These are phyloP conservation scores for Microstroma glucosiphilum DNA, from an alignment of 1,284 basidiomycete genomes.

Conservation along the genomic window DNA sequence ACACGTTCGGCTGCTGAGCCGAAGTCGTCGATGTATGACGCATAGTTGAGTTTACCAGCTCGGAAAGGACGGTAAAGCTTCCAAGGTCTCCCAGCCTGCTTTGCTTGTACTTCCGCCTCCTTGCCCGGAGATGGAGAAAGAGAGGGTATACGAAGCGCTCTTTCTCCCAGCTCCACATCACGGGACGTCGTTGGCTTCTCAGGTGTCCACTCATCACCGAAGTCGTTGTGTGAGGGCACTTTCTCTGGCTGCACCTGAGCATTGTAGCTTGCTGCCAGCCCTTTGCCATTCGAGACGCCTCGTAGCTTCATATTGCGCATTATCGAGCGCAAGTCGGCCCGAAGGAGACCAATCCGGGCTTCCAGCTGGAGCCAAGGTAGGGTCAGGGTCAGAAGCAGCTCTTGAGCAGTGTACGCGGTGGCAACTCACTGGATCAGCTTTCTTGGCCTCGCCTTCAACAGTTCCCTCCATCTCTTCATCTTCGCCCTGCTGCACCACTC, in stretches of 20 bases:
- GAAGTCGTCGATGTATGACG: slow-evolving; percentile 37
- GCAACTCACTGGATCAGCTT: slow-evolving; percentile 10
- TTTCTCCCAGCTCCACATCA: slow-evolving; percentile 40
- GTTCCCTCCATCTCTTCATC: no score
- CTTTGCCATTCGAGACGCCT: slow-evolving; percentile 41
- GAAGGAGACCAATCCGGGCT: slow-evolving; percentile 37
- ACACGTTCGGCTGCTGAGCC: slow-evolving; percentile 35
- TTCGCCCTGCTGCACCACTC: no score
- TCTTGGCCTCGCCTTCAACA: not conserved
- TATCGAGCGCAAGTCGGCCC: slow-evolving; percentile 45
- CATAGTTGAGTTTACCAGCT: slow-evolving; percentile 38
- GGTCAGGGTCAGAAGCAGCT: not conserved
- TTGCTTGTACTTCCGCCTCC: not conserved
- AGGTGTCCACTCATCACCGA: slow-evolving; percentile 41
- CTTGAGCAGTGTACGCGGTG: not conserved
- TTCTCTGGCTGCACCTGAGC: slow-evolving; percentile 33
- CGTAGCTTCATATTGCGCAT: slow-evolving; percentile 49
- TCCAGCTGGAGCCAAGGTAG: slow-evolving; percentile 6
- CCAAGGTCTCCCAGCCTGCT: slow-evolving; percentile 22
- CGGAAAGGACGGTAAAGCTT: slow-evolving; percentile 43
- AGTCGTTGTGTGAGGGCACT: slow-evolving; percentile 47
- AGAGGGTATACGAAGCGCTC: slow-evolving; percentile 39
- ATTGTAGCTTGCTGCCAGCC: slow-evolving; percentile 46
- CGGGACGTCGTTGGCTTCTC: slow-evolving; percentile 21
- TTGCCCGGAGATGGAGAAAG: slow-evolving; percentile 22